Evolutionary conservation across 1,284 basidiomycete species (phyloP).

Genomic region (Binderoboletus segoi): DNA sequence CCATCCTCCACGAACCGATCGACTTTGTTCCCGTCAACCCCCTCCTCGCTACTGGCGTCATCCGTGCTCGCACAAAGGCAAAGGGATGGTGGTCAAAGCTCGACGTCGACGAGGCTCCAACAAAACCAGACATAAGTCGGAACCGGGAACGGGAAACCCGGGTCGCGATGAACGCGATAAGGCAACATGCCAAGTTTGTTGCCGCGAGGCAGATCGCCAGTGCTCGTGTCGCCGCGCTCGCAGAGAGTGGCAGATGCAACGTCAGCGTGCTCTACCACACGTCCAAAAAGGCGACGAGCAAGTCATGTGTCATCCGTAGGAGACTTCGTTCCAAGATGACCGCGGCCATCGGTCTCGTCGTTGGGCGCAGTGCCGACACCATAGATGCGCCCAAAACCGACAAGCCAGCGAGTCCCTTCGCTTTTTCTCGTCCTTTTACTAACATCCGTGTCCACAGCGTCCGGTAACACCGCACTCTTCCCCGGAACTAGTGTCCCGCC

Average conservation of each 20-base stretch:
- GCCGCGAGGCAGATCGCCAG: conserved; percentile 6
- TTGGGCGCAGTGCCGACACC: conserved; percentile 22
- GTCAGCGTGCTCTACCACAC: conserved; percentile 27
- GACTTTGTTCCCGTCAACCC: conserved; percentile 20
- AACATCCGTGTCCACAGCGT: not conserved
- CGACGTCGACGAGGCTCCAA: not conserved
- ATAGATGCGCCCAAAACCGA: not conserved
- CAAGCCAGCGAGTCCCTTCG: not conserved
- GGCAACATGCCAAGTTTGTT: conserved; percentile 1
- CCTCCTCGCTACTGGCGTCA: conserved; percentile 11
- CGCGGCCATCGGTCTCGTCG: conserved; percentile 28
- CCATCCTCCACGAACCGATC: conserved; percentile 19
- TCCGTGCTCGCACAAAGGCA: not conserved
- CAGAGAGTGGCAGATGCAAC: conserved; percentile 9
- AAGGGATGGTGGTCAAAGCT: not conserved
- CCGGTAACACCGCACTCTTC: not conserved
- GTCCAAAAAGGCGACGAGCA: conserved; percentile 33
- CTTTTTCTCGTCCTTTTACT: not conserved
- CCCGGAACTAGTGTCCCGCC: conserved; percentile 4
- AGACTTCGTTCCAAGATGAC: conserved; percentile 29
- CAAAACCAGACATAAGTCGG: too few relatives aligned
- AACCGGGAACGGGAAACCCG: not conserved
- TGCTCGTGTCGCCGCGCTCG: conserved; percentile 6
- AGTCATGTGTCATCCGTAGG: conserved; percentile 27
- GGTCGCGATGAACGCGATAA: not conserved